Percentiles rank a stretch among this genome's conserved stretches.
phyloP scores from a whole-genome alignment of 2,329 filamentous ascomycete species.

The Cercospora sp. region DNA sequence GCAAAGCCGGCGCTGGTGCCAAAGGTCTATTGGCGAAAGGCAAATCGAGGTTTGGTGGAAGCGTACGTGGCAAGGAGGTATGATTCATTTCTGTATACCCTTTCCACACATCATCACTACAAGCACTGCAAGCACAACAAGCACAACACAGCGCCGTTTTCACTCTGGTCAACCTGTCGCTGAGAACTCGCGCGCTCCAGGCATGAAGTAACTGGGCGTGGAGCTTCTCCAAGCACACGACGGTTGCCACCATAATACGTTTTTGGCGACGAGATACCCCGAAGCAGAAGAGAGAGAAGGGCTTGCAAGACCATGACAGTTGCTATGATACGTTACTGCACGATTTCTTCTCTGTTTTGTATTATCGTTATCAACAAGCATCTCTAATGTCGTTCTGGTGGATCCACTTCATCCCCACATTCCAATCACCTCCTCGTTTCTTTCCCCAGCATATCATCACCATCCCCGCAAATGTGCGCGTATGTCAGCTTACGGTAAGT shows the following conservation, averaged over 20 bases:
- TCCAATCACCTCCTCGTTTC: conserved; percentile 5
- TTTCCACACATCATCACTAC: conserved; percentile 2
- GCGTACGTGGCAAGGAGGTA: conserved; percentile 69
- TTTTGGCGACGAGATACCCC: conserved; percentile 1
- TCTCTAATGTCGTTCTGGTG: background rate
- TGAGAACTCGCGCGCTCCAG: conserved; percentile 24
- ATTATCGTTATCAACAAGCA: conserved; percentile 1
- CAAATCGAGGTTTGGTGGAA: conserved; percentile 54
- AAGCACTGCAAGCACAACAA: background rate
- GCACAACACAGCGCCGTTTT: background rate
- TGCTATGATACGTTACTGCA: background rate
- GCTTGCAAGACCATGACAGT: background rate
- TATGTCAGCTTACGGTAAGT: conserved; percentile 36
- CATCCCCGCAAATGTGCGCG: background rate
- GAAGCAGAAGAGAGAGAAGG: background rate
- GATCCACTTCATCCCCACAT: conserved; percentile 6
- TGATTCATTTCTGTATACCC: conserved; percentile 60
- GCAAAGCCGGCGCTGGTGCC: conserved; percentile 74
- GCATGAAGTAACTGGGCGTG: conserved; percentile 20
- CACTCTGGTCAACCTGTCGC: conserved; percentile 15
- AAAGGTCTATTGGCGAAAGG: conserved; percentile 91
- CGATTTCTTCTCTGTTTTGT: background rate
- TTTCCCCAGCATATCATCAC: conserved; percentile 4
- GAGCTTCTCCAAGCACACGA: conserved; percentile 8
- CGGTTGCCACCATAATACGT: background rate